phyloP scores from a whole-genome alignment of 495 filamentous ascomycete species.

The Aspergillus indologenus region DNA sequence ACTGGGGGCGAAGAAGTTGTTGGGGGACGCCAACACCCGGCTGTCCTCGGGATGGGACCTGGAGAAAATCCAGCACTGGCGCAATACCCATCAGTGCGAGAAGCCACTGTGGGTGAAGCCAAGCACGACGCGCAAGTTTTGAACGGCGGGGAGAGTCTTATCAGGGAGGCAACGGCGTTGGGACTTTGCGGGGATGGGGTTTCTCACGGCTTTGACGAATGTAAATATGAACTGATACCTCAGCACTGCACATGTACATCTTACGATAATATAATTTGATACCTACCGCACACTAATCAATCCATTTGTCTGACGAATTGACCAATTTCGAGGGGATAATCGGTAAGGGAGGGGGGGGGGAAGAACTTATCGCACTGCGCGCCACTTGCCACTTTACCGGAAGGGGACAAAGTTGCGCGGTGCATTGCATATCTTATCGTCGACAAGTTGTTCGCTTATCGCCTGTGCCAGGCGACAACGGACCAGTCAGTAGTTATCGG shows the following conservation, averaged over 20 bases:
- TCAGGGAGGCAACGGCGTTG: neutral
- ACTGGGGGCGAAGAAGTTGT: conserved; percentile 19
- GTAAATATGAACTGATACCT: conserved; percentile 5
- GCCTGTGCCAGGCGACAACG: neutral
- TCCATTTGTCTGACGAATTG: neutral
- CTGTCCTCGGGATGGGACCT: conserved; percentile 34
- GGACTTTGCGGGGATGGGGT: neutral
- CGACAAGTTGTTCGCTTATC: neutral
- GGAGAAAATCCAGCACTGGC: conserved; percentile 28
- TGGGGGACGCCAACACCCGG: conserved; percentile 8
- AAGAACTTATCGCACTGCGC: too few species aligned
- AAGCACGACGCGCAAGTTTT: conserved; percentile 31
- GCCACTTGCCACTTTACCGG: neutral
- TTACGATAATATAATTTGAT: neutral
- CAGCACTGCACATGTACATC: neutral
- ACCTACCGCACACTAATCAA: neutral
- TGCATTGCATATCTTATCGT: neutral
- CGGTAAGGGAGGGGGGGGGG: too few species aligned
- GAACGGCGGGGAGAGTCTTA: neutral
- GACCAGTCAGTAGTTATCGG: neutral
- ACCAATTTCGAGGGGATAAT: neutral
- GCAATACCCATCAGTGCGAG: conserved; percentile 17
- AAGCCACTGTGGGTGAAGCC: conserved; percentile 31
- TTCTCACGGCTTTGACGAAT: conserved; percentile 7
- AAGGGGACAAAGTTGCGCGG: neutral